Conservation (phyloP, 1,284 basidiomycete species). For the Ustilago loliicola region DNA sequence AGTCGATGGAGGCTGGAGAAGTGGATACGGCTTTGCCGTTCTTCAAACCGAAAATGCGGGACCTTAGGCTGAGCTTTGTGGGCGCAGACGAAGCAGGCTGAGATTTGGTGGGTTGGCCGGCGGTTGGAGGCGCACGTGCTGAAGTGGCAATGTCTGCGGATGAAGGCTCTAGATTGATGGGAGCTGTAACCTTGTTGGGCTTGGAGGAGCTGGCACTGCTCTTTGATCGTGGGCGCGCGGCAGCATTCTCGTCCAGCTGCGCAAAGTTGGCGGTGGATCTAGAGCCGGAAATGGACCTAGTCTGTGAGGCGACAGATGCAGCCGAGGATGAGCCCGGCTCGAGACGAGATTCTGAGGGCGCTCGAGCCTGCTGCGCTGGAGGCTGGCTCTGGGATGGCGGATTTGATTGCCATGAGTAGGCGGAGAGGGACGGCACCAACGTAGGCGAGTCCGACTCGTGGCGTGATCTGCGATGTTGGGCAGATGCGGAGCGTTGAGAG, state of each 20-base stretch:
- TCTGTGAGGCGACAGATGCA: constrained; percentile 1
- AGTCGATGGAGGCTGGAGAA: constrained; percentile 22
- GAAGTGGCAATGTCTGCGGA: background rate
- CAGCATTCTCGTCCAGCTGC: constrained; percentile 6
- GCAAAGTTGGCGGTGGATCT: constrained; percentile 18
- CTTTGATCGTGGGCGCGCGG: constrained; percentile 33
- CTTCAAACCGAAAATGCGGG: constrained; percentile 48
- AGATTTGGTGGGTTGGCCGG: background rate
- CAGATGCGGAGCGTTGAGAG: background rate
- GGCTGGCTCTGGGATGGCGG: background rate
- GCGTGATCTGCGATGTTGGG: background rate
- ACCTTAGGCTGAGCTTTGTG: constrained; percentile 41
- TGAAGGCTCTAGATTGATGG: background rate
- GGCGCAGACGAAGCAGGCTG: constrained; percentile 9
- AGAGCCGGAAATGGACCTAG: constrained; percentile 17
- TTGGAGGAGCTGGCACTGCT: constrained; percentile 26
- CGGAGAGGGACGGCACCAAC: constrained; percentile 7
- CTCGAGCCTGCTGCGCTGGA: background rate
- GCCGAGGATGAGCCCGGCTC: background rate
- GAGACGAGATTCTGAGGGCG: background rate
- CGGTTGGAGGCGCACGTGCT: background rate
- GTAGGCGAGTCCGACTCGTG: background rate
- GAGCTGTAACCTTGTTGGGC: background rate
- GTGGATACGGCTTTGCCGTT: constrained; percentile 19
- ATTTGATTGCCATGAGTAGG: constrained; percentile 11